phyloP scores from a whole-genome alignment of 1,284 basidiomycete species.

The Lignosus rhinocerotis region DNA sequence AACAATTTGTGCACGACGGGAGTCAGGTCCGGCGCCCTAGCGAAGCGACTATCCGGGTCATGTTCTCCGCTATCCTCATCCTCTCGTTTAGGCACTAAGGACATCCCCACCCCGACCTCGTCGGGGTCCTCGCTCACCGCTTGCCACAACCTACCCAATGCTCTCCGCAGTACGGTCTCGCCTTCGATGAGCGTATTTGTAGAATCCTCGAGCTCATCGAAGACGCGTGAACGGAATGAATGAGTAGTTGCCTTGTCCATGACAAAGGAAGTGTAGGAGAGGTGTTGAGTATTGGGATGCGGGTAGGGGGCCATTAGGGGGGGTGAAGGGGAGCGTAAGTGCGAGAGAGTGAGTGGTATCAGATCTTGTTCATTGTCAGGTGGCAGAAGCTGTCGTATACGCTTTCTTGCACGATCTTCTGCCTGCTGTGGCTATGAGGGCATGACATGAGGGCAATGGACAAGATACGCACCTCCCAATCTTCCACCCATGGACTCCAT shows the following conservation, averaged over 20 bases:
- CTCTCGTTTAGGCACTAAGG: conserved; percentile 66
- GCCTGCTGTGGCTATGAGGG: conserved; percentile 43
- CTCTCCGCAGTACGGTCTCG: conserved; percentile 67
- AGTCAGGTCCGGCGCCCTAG: conserved; percentile 64
- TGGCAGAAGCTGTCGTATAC: conserved; percentile 65
- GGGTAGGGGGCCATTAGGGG: conserved; percentile 64
- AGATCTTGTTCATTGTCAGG: conserved; percentile 39
- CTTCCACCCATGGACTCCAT: conserved; percentile 78
- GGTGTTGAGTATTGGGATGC: conserved; percentile 60
- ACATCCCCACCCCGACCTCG: conserved; percentile 27
- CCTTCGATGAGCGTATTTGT: conserved; percentile 80
- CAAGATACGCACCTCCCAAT: conserved; percentile 68
- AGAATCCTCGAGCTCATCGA: conserved; percentile 76
- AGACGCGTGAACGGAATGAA: conserved; percentile 71
- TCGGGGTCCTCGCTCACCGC: conserved; percentile 69
- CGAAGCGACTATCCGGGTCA: conserved; percentile 49
- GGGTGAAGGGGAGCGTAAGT: conserved; percentile 46
- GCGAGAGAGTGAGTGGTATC: conserved; percentile 39
- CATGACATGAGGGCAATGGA: neutral
- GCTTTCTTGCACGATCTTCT: conserved; percentile 79
- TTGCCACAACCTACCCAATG: conserved; percentile 76
- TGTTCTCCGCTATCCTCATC: conserved; percentile 54
- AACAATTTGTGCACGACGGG: conserved; percentile 68
- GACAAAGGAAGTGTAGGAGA: conserved; percentile 78
- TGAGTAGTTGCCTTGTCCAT: conserved; percentile 82